These are phyloP conservation scores for Solanum neorickii DNA, from an alignment of 257 asterid species.

Conservation along the genomic window DNA sequence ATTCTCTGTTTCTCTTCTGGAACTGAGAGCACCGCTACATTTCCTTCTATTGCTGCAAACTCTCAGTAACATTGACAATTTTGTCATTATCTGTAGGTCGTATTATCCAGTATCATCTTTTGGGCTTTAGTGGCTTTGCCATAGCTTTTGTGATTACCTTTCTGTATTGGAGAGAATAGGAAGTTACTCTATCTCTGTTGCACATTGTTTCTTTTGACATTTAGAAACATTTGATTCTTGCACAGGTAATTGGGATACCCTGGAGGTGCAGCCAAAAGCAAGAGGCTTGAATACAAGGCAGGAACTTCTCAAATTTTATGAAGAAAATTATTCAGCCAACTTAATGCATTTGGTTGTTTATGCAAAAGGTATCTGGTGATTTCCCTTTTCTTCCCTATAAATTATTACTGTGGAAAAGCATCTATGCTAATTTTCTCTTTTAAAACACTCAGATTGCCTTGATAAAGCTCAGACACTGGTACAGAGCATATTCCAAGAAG, in stretches of 20 bases:
- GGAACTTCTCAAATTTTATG: conserved; percentile 77
- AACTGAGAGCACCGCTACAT: background rate
- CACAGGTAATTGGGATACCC: conserved; percentile 88
- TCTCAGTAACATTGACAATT: background rate
- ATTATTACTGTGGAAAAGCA: background rate
- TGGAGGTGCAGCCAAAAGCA: conserved; percentile 82
- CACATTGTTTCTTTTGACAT: background rate
- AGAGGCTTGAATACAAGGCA: conserved; percentile 75
- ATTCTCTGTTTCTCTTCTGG: background rate
- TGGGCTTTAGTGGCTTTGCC: background rate
- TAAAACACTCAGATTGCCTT: conserved; percentile 50
- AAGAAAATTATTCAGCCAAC: conserved; percentile 80
- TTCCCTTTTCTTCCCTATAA: background rate
- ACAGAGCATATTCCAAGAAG: conserved; percentile 70
- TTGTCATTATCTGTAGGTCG: background rate
- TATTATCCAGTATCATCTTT: background rate
- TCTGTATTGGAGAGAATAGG: background rate
- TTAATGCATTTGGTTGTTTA: conserved; percentile 93
- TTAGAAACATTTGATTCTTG: background rate
- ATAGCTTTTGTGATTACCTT: background rate
- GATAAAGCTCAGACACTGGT: conserved; percentile 69
- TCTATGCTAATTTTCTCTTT: background rate
- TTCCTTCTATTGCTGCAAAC: background rate
- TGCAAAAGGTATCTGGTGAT: conserved; percentile 53
- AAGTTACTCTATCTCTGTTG: background rate